A percentile compares a stretch with the other conserved stretches of the same genome.
Conservation (phyloP, 345 rosid species). For the Mallotus nudiflorus region DNA sequence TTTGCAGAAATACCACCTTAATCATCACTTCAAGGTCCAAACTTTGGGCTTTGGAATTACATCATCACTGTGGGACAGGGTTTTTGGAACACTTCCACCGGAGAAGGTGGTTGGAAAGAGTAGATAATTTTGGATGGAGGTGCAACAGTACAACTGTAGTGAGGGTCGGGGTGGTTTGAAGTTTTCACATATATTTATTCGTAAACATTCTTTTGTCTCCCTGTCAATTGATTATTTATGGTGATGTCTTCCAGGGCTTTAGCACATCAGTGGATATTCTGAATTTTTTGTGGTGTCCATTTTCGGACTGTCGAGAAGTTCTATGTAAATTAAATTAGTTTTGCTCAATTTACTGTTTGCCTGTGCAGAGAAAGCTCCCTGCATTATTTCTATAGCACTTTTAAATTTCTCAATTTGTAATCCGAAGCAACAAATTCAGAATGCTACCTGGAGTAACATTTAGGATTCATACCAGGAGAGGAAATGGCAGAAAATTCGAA, state of each 20-base stretch:
- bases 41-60: constrained; percentile 89
- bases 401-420: too few relatives aligned
- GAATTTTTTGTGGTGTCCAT: constrained; percentile 15
- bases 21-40: constrained; percentile 92
- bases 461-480: neutral
- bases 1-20: constrained; percentile 87
- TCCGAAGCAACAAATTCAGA: neutral
- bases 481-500: neutral
- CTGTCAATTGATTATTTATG: constrained; percentile 4
- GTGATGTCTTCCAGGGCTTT: constrained; percentile 10
- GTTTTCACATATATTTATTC: neutral
- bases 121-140: constrained; percentile 8
- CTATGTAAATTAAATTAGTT: constrained; percentile 9
- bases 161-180: neutral
- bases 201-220: constrained; percentile 7
- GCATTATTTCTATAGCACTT: neutral
- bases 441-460: neutral
- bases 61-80: constrained; percentile 82
- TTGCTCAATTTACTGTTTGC: neutral
- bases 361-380: neutral
- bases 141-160: neutral
- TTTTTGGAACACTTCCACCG: constrained; percentile 83
- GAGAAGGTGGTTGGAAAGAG: constrained; percentile 12
- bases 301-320: neutral
- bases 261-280: constrained; percentile 1